Base-by-base conservation (phyloP, 23 red algal species). In the Cyanidiococcus yangmingshanensis region DNA sequence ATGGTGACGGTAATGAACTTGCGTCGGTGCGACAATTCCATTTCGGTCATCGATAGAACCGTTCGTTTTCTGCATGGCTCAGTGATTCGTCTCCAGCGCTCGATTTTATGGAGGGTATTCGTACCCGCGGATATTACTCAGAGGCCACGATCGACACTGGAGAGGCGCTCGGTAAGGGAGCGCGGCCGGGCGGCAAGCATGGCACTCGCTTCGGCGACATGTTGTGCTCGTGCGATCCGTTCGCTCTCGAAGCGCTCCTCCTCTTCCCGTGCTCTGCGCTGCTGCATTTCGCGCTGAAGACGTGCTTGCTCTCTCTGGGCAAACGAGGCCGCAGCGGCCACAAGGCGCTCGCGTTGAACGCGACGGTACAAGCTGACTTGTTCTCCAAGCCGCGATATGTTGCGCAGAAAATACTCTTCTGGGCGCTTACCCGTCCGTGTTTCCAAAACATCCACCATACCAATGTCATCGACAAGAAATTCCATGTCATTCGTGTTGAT, bases 391-490 rank as follows among this genome's bases (percentile, higher is more conserved):
- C 63, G 7, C 63, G 63, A 30, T 3, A 71, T 71, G 27, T 35
- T 71, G n/a, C 63, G 63, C 27, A 71, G 63, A 7, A 71, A 35
- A 71, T 71, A 71, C 16, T 71, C 63, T 7, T 25, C 63, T 25
- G 21, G 63, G 12, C 63, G 63, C 12, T 35, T 25, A 29, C 63
- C 32, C 63, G 63, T 25, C 12, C 63, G 63, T 29, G n/a, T 32
- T 35, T 71, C 63, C 7, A 32, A 35, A 3, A 35, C 32, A 25
- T 35, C n/a, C 12, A 71, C 63, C 32, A 98, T 85, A n/a, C 86
- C 85, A 30, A 91, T 58, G 0, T 80, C 74, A 40, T 98, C 87
- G 39, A 98, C 68, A 74, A 85, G 74, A 74, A 90, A 98, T 37
- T 79, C 87, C 18, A 89, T 71, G 57, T 89, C 86, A 30, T 85